Evolutionary conservation across 2,329 filamentous ascomycete species (phyloP).

Genomic region (Trichoderma koningii): DNA sequence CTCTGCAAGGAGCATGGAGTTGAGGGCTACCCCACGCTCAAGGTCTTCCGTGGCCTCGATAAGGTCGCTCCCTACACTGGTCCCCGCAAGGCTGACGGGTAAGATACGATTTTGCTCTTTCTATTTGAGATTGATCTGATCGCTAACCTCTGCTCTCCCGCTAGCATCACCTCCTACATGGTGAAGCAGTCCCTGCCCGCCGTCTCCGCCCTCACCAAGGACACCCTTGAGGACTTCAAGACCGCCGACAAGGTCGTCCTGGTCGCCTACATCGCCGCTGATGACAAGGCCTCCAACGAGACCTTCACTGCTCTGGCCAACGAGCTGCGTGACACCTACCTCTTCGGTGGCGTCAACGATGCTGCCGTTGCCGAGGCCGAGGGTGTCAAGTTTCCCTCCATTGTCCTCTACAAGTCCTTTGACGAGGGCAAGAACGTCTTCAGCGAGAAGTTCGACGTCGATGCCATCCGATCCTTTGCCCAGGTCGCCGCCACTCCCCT

Average conservation of each 20-base stretch:
- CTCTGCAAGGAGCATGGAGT: slow-evolving; percentile 89
- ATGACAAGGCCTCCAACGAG: slow-evolving; percentile 83
- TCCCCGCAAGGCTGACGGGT: slow-evolving; percentile 81
- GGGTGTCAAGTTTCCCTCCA: slow-evolving; percentile 80
- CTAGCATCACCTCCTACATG: slow-evolving; percentile 80
- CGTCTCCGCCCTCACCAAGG: slow-evolving; percentile 78
- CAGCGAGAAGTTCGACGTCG: slow-evolving; percentile 74
- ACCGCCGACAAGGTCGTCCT: slow-evolving; percentile 95
- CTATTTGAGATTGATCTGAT: neutral
- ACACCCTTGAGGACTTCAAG: slow-evolving; percentile 94
- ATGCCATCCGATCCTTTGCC: slow-evolving; percentile 79
- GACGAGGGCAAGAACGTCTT: slow-evolving; percentile 93
- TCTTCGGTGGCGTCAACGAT: slow-evolving; percentile 88
- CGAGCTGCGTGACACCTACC: slow-evolving; percentile 82
- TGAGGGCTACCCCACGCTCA: slow-evolving; percentile 97
- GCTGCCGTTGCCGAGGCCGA: slow-evolving; percentile 83
- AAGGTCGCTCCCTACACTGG: slow-evolving; percentile 79
- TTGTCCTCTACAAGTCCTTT: slow-evolving; percentile 93
- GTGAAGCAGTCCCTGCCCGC: slow-evolving; percentile 95
- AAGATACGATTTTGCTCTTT: slow-evolving; percentile 41
- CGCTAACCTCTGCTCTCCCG: slow-evolving; percentile 31
- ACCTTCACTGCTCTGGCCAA: slow-evolving; percentile 76
- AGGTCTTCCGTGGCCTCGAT: slow-evolving; percentile 93
- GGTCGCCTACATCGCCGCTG: slow-evolving; percentile 79
- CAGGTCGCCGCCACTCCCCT: slow-evolving; percentile 84